A percentile compares a stretch with the other conserved stretches of the same genome.
Evolutionary conservation across 768 basidiomycete species (phyloP).

Genomic region (Floccularia luteovirens): DNA sequence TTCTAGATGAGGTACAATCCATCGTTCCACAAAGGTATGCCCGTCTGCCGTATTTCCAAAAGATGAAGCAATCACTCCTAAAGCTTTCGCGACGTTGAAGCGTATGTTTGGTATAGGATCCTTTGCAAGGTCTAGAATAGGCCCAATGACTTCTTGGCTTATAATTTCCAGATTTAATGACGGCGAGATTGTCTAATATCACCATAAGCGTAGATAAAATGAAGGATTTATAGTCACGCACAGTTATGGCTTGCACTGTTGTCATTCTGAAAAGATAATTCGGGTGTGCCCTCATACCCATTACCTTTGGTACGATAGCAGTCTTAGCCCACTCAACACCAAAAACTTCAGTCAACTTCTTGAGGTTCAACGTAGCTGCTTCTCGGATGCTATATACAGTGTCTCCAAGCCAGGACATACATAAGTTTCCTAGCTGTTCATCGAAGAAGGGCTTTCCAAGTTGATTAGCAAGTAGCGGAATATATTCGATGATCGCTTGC

Average conservation of each 20-base stretch:
- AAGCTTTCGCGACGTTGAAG: conserved; percentile 94
- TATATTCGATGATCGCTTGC: conserved; percentile 99
- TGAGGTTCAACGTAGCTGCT: conserved; percentile 94
- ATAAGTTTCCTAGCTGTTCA: conserved; percentile 91
- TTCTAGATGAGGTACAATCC: conserved; percentile 77
- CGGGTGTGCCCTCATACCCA: conserved; percentile 94
- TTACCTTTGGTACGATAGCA: conserved; percentile 93
- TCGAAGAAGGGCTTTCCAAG: conserved; percentile 96
- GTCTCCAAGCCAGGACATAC: conserved; percentile 99
- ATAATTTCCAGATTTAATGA: conserved; percentile 82
- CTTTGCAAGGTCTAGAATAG: conserved; percentile 71
- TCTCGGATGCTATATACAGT: conserved; percentile 98
- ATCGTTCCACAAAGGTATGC: conserved; percentile 61
- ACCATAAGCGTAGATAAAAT: conserved; percentile 6
- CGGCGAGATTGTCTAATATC: conserved; percentile 82
- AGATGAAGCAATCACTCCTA: conserved; percentile 79
- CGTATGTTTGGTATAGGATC: conserved; percentile 99
- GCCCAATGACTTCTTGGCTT: conserved; percentile 75
- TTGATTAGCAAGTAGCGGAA: conserved; percentile 97
- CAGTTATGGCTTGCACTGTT: conserved; percentile 96
- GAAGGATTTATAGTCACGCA: conserved; percentile 28
- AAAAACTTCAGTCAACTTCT: conserved; percentile 96
- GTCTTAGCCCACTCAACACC: conserved; percentile 95
- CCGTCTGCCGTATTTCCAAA: conserved; percentile 64
- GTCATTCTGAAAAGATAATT: conserved; percentile 99